Conservation (phyloP, 805 yeast genomes). For the Dipodascopsis uninucleata region DNA sequence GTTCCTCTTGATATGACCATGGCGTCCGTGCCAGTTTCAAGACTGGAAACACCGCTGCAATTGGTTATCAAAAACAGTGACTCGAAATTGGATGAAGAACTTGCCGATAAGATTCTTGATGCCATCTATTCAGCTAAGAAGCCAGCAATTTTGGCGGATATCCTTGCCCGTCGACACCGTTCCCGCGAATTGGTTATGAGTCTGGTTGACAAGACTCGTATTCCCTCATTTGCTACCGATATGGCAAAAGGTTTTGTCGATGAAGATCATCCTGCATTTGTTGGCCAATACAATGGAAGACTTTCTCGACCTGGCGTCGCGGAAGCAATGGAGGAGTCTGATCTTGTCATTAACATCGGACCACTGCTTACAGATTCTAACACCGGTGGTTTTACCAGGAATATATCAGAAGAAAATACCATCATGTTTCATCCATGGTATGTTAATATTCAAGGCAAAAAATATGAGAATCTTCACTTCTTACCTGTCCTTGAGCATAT, state of each 20-base stretch:
- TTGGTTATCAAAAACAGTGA: slow-evolving; percentile 34
- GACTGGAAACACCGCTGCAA: slow-evolving; percentile 38
- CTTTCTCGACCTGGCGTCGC: slow-evolving; percentile 49
- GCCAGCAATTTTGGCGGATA: slow-evolving; percentile 72
- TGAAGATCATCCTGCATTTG: slow-evolving; percentile 60
- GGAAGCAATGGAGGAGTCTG: slow-evolving; percentile 52
- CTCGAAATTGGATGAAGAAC: slow-evolving; percentile 33
- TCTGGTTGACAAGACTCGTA: slow-evolving; percentile 48
- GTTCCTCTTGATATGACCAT: slow-evolving; percentile 66
- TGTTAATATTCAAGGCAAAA: slow-evolving; percentile 45
- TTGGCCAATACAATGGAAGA: slow-evolving; percentile 70
- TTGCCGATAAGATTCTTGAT: slow-evolving; percentile 46
- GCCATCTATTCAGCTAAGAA: slow-evolving; percentile 50
- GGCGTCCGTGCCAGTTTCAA: slow-evolving; percentile 31
- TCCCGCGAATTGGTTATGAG: slow-evolving; percentile 45
- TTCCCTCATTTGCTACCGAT: slow-evolving; percentile 55
- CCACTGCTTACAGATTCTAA: slow-evolving; percentile 63
- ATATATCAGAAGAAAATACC: slow-evolving; percentile 42
- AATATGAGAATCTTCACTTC: slow-evolving; percentile 46
- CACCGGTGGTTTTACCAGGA: slow-evolving; percentile 59
- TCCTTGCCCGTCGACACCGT: slow-evolving; percentile 60
- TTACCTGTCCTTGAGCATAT: slow-evolving; percentile 49
- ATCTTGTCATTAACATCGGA: slow-evolving; percentile 69
- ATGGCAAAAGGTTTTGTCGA: slow-evolving; percentile 72
- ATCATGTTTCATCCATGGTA: slow-evolving; percentile 54